phyloP scores from a whole-genome alignment of 2,329 filamentous ascomycete genomes.

The Hypomyces rosellus region DNA sequence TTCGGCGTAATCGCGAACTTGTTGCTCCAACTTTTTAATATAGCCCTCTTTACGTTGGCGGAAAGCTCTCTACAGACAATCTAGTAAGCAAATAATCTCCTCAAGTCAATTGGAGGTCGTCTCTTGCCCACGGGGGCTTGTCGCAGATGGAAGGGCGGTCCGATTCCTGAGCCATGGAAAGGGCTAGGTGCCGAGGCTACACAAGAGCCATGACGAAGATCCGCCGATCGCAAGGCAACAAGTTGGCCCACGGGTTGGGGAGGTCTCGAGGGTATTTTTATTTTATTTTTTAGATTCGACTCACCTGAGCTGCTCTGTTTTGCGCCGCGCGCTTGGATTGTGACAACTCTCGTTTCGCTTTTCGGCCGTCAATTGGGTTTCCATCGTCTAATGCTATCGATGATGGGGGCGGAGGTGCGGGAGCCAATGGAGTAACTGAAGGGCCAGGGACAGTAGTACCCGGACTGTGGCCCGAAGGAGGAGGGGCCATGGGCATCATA shows the following conservation, averaged over 20 bases:
- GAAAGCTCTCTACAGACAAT: conserved; percentile 69
- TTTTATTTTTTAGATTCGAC: conserved; percentile 27
- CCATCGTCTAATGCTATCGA: conserved; percentile 20
- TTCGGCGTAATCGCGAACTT: conserved; percentile 73
- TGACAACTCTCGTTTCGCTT: conserved; percentile 85
- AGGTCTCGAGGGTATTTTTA: not conserved
- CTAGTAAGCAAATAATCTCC: not conserved
- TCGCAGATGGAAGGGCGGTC: not conserved
- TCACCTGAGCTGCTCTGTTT: conserved; percentile 92
- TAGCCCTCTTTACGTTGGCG: conserved; percentile 96
- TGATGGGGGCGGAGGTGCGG: conserved; percentile 24
- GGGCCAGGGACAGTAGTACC: conserved; percentile 21
- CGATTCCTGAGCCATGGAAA: too few relatives aligned
- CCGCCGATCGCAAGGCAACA: too few relatives aligned
- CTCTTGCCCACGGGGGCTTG: not conserved
- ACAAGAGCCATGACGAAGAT: not conserved
- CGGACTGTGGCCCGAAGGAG: conserved; percentile 26
- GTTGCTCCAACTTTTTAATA: conserved; percentile 94
- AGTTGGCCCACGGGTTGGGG: not conserved
- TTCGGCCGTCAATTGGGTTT: conserved; percentile 50
- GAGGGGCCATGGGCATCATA: conserved; percentile 34
- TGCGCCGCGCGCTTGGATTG: conserved; percentile 95
- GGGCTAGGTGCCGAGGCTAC: not conserved
- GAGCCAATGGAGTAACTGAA: conserved; percentile 23
- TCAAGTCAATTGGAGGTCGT: not conserved